These are phyloP conservation scores for Acacia melanoxylon DNA, from an alignment of 306 rosid genomes.

Conservation along the genomic window DNA sequence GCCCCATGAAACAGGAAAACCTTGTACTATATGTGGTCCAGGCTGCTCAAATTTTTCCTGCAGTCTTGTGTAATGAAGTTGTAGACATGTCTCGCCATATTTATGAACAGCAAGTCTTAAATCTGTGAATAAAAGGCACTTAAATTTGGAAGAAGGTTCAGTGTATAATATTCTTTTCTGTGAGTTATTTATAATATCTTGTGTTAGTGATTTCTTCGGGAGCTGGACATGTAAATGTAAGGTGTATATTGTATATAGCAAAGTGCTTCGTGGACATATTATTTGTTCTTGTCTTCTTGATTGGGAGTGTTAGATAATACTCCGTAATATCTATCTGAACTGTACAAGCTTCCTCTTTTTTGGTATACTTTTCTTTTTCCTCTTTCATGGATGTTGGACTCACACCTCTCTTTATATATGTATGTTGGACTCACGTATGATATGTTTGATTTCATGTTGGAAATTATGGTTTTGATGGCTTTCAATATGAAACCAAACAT, in stretches of 20 bases:
- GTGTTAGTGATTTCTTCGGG: slow-evolving; percentile 18
- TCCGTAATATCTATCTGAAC: neutral
- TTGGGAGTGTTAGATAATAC: neutral
- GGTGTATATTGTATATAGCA: slow-evolving; percentile 19
- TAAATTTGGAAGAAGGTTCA: slow-evolving; percentile 20
- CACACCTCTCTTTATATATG: neutral
- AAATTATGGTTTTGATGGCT: neutral
- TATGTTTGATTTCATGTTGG: neutral
- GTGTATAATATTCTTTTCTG: slow-evolving; percentile 32
- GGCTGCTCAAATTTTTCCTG: slow-evolving; percentile 56
- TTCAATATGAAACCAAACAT: too few species aligned
- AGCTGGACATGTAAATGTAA: slow-evolving; percentile 37
- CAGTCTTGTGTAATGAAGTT: slow-evolving; percentile 55
- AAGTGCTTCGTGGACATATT: neutral
- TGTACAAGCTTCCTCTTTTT: neutral
- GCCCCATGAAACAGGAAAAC: slow-evolving; percentile 26
- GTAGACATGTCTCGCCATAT: slow-evolving; percentile 59
- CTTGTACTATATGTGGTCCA: slow-evolving; percentile 32
- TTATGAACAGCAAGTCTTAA: slow-evolving; percentile 35
- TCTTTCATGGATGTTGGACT: neutral
- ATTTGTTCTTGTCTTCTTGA: neutral
- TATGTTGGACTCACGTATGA: neutral
- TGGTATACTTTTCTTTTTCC: neutral
- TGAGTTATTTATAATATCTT: slow-evolving; percentile 31
- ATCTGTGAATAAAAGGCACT: slow-evolving; percentile 44